Percentiles rank a stretch among this genome's conserved stretches.
phyloP scores from a whole-genome alignment of 2,329 filamentous ascomycete genomes.

The Knoxdaviesia proteae region DNA sequence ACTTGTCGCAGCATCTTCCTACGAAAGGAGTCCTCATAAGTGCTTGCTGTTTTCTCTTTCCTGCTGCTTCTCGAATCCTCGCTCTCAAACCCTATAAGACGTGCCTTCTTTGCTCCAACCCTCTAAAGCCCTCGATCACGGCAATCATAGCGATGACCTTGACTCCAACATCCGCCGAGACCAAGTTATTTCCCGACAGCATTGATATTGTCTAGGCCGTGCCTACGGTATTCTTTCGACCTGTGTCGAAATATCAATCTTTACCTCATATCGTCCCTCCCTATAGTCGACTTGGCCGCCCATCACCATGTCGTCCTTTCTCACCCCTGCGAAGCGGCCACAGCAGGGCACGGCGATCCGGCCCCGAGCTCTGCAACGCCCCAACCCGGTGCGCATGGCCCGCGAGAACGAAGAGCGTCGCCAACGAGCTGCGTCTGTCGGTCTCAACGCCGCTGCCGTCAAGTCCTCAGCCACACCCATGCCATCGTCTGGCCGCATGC shows the following conservation, averaged over 20 bases:
- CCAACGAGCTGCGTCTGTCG: slow-evolving; percentile 9
- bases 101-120: not conserved
- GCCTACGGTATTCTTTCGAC: not conserved
- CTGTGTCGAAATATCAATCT: not conserved
- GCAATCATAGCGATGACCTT: too few species aligned
- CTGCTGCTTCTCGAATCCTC: not conserved
- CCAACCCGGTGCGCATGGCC: slow-evolving; percentile 29
- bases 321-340: slow-evolving; percentile 18
- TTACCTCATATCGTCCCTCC: not conserved
- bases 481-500: slow-evolving; percentile 15
- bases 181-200: not conserved
- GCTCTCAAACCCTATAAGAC: not conserved
- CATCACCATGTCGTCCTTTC: slow-evolving; percentile 23
- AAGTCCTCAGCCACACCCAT: slow-evolving; percentile 9
- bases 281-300: not conserved
- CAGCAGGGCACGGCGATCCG: slow-evolving; percentile 13
- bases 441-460: slow-evolving; percentile 8
- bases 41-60: not conserved
- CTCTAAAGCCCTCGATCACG: too few species aligned
- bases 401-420: slow-evolving; percentile 28
- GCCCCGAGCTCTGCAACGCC: slow-evolving; percentile 15
- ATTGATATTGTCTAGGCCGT: not conserved
- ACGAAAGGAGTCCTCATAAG: too few species aligned
- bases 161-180: too few species aligned
- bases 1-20: too few species aligned